Base-by-base conservation (phyloP, 305 asterid genomes). In the Rubia balearica region DNA sequence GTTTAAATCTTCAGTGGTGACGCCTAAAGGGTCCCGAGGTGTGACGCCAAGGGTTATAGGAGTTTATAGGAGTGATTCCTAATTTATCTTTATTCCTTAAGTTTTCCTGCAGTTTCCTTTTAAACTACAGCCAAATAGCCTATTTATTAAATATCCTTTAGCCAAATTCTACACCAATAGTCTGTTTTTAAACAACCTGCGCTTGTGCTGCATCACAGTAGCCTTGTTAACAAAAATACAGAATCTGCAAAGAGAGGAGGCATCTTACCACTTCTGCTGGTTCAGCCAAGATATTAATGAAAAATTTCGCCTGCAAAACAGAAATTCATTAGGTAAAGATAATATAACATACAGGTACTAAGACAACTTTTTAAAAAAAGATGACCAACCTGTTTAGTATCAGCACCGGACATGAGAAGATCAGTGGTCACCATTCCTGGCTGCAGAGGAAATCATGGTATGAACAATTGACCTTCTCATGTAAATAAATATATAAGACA, bases 361-460 rank as follows among this genome's bases (percentile, higher is more conserved):
- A 30, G 33, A 38, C 60, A 48, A 8, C 64, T 65, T 6, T 22
- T n/a, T n/a, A n/a, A n/a, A n/a, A 53, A 53, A 56, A 76, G 48
- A 78, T 64, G 21, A 61, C 42, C 65, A 38, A 83, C 98, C 95
- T 93, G 98, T 87, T 93, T 90, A 43, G 96, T 89, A 81, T 86
- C 87, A 61, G 96, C 96, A 42, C 97, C 97, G 24, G 96, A 85
- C 98, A 93, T 88, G 77, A 93, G 96, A 72, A 93, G 98, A 83
- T 93, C 98, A 38, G 97, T 93, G 3, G 98, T 93, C 43, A 93
- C 98, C 98, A 93, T 93, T 75, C 98, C 98, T 53, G 97, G 98
- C 98, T 93, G 90, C 82, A 73, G 51, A 77, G 22, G 8, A 19
- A 68, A 48, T 14, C 3, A n/a, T 65, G 41, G 17, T 16, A 61